Conservation (phyloP, 495 filamentous ascomycete species). For the Aspergillus kassunensis region DNA sequence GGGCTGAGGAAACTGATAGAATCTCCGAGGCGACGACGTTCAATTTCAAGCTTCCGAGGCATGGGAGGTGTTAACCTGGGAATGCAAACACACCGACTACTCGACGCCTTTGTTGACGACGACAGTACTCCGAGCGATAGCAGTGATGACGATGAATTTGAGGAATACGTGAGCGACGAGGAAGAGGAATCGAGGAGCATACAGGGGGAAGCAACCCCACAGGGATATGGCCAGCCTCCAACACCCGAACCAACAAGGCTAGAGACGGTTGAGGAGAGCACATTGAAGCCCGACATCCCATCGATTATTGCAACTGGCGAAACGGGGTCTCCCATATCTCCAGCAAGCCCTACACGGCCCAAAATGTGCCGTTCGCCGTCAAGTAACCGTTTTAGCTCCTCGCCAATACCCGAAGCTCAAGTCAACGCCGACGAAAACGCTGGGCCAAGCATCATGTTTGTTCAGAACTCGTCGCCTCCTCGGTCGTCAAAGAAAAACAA, state of each 20-base stretch:
- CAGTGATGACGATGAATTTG: slow-evolving; percentile 42
- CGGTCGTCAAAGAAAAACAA: slow-evolving; percentile 31
- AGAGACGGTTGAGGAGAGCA: neutral
- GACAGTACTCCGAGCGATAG: slow-evolving; percentile 49
- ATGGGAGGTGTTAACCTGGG: slow-evolving; percentile 62
- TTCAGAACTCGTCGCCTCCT: slow-evolving; percentile 45
- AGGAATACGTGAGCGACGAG: slow-evolving; percentile 35
- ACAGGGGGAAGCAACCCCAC: slow-evolving; percentile 5
- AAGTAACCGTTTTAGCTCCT: slow-evolving; percentile 62
- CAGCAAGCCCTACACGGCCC: slow-evolving; percentile 24
- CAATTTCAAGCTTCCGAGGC: slow-evolving; percentile 59
- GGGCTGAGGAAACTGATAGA: slow-evolving; percentile 49
- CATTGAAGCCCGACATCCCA: slow-evolving; percentile 29
- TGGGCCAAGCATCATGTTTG: slow-evolving; percentile 78
- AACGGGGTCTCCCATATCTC: slow-evolving; percentile 34
- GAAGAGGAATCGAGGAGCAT: slow-evolving; percentile 34
- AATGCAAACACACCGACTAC: slow-evolving; percentile 72
- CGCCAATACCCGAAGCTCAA: slow-evolving; percentile 68
- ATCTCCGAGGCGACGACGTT: slow-evolving; percentile 52
- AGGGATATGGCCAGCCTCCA: neutral
- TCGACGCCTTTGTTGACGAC: slow-evolving; percentile 57
- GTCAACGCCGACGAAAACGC: slow-evolving; percentile 60
- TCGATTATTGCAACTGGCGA: slow-evolving; percentile 48
- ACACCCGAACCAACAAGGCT: slow-evolving; percentile 12
- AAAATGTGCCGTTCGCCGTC: slow-evolving; percentile 31